Base-by-base conservation (phyloP, 148 eudicot genomes). In the Gaultheria prostrata region DNA sequence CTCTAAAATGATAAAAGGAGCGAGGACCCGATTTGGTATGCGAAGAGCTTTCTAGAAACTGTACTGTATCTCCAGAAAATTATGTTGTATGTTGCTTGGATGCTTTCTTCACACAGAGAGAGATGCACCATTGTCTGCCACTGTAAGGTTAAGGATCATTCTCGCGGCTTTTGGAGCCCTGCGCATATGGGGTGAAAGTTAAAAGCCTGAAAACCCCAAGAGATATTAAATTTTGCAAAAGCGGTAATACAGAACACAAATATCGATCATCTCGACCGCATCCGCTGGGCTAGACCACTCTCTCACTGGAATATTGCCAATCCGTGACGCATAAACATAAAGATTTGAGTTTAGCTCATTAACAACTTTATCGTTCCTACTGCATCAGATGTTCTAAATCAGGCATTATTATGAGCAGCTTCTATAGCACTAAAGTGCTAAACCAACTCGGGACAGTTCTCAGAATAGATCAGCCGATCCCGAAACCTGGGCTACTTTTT, bases 151-250 rank as follows among this genome's bases (percentile, higher is more conserved):
- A 33, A 97, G 92, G 82, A 97, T 97, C 99, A 97, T 84, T 46
- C 87, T 90, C 78, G 98, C 95, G 67, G 99, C 99, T 89, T 91
- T 97, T 3, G 98, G 99, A 82, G 95, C 99, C 99, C 97, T 97
- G 95, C 85, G 69, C 56, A 81, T 78, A 69, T 14, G 75, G 70
- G 72, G 49, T 51, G 12, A 43, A 45, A 46, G 21, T 26, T 35
- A 26, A 32, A 11, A 30, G 8, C 56, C 45, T 61, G 57, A 39
- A 73, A 75, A 61, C 13, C 48, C 9, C 28, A 18, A 56, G 1
- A 43, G 35, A 48, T 35, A 8, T 17, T 32, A 24, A 79, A 26
- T 49, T 30, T 18, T 49, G 50, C 78, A 53, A 51, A 3, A 18
- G 32, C 49, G 28, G 21, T 11, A 2, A 46, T 24, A 24, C 35